Base-by-base conservation (phyloP, 768 basidiomycete genomes). In the Tylopilus felleus region DNA sequence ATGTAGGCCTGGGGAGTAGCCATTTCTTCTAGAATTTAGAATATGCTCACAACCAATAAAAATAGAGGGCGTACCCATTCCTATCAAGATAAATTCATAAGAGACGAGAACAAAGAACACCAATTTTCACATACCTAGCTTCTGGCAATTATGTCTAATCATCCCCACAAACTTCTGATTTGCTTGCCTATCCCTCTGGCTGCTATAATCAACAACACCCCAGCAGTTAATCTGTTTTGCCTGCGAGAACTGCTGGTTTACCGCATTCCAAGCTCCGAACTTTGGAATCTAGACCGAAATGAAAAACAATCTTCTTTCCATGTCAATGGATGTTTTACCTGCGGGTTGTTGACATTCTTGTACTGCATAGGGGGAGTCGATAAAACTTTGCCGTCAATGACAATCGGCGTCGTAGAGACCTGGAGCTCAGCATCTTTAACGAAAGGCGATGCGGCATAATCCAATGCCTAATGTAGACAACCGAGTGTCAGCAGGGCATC, bases 361-460 rank as follows among this genome's bases (percentile, higher is more conserved):
- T 76, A 78, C 8, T 55, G 22, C 25, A 78, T 73, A 0, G 47
- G 42, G 0, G 76, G 75, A 0, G 68, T 58, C 2, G 67, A 60
- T 1, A 78, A 62, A 28, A 75, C 48, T 23, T 74, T 72, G 0
- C 77, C 77, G 3, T 65, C 63, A 2, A 78, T 69, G 0, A 59
- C 9, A 10, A 71, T 57, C 1, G 76, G 74, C 1, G 41, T 17
- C 0, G 53, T 48, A 4, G 69, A 53, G 1, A 82, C 60, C 0
- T 46, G 23, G 66, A 83, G 72, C 0, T 73, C 73, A 0, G 79
- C 72, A 29, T 80, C 77, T 8, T 47, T 57, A 14, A 82, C 56
- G 49, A 75, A 80, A 8, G 73, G 63, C 0, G 80, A 80, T 1
- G 71, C 65, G 0, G 54, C 52, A 14, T 76, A 75, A 23, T 74